These are phyloP conservation scores for Blastobotrys chiropterorum DNA, from an alignment of 805 yeast genomes.

Conservation along the genomic window DNA sequence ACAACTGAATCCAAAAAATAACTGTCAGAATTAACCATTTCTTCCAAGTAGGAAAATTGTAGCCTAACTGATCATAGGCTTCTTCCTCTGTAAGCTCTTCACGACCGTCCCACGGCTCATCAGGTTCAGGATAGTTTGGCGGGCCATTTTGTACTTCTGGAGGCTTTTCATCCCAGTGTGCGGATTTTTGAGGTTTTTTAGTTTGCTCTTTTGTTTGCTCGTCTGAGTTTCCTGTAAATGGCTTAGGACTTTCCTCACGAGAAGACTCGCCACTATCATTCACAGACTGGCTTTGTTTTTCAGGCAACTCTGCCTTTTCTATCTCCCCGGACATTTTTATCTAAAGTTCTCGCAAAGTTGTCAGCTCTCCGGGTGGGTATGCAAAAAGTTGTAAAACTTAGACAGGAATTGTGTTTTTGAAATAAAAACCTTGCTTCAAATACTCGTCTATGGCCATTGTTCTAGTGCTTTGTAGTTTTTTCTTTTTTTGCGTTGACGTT, in stretches of 20 bases:
- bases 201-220: neutral
- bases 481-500: too few species aligned
- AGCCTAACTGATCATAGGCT: slow-evolving; percentile 35
- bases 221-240: neutral
- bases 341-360: too few species aligned
- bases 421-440: neutral
- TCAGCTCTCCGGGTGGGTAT: too few species aligned
- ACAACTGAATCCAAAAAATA: slow-evolving; percentile 35
- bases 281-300: neutral
- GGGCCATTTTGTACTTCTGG: neutral
- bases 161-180: neutral
- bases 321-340: neutral
- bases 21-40: slow-evolving; percentile 36
- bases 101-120: neutral
- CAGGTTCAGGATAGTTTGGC: neutral
- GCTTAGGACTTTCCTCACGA: neutral
- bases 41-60: slow-evolving; percentile 27
- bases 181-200: neutral
- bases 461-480: too few species aligned
- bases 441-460: neutral
- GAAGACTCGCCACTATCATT: neutral
- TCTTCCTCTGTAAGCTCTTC: slow-evolving; percentile 26
- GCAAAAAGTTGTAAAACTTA: neutral
- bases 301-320: neutral
- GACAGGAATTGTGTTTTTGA: neutral